These are phyloP conservation scores for Penicillium verrucosum DNA, from an alignment of 2,329 filamentous ascomycete genomes.

Conservation along the genomic window DNA sequence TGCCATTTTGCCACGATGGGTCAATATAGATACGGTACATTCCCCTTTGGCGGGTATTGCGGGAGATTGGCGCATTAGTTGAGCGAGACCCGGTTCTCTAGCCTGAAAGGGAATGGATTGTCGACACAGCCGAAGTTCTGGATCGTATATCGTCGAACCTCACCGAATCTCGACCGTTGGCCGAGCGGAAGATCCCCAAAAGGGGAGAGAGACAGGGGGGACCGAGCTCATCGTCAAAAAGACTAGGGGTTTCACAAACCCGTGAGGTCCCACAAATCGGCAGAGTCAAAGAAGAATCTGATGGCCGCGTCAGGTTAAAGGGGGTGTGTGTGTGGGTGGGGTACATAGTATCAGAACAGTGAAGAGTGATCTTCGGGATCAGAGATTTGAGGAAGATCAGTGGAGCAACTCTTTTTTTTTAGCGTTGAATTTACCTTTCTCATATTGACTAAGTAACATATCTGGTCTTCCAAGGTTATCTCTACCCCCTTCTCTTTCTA, in stretches of 20 bases:
- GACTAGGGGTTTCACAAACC: slow-evolving; percentile 8
- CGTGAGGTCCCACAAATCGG: slow-evolving; percentile 8
- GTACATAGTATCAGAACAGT: not conserved
- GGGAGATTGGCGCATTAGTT: not conserved
- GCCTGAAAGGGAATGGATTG: not conserved
- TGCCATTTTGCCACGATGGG: slow-evolving; percentile 14
- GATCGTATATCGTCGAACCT: not conserved
- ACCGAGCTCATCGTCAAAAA: slow-evolving; percentile 5
- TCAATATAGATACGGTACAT: slow-evolving; percentile 12
- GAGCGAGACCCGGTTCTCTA: not conserved
- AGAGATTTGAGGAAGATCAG: slow-evolving; percentile 8
- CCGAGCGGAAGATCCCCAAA: not conserved
- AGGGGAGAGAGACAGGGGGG: not conserved
- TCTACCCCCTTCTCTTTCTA: not conserved
- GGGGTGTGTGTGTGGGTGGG: not conserved
- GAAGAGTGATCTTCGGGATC: slow-evolving; percentile 5
- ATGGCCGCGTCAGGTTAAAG: not conserved
- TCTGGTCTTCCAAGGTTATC: not conserved
- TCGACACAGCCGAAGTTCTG: not conserved
- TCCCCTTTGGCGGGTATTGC: not conserved
- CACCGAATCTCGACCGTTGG: not conserved
- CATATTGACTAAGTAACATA: not conserved
- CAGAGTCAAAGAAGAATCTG: slow-evolving; percentile 6
- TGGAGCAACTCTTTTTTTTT: slow-evolving; percentile 5
- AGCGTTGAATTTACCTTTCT: not conserved